These are phyloP conservation scores for Debaryomyces subglobosus DNA, from an alignment of 1,139 yeast species.

Conservation along the genomic window DNA sequence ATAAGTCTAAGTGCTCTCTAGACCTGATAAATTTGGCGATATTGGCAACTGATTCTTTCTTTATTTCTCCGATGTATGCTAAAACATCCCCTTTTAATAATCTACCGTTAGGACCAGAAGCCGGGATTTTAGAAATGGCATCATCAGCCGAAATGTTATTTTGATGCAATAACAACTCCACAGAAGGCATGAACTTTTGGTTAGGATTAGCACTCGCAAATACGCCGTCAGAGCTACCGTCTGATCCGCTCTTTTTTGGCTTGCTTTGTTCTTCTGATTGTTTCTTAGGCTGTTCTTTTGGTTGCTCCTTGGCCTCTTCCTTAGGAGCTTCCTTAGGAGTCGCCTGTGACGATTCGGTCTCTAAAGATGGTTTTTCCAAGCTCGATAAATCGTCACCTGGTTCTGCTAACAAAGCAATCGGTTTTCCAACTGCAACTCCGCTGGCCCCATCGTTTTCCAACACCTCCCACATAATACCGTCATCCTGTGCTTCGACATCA, in stretches of 20 bases:
- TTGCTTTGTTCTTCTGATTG: constrained; percentile 17
- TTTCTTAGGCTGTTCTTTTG: constrained; percentile 7
- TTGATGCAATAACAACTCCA: constrained; percentile 61
- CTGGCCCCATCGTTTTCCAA: constrained; percentile 70
- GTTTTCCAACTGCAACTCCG: constrained; percentile 81
- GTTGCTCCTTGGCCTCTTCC: constrained; percentile 9
- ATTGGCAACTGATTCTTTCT: constrained; percentile 52
- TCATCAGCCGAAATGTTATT: constrained; percentile 67
- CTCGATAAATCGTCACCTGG: constrained; percentile 77
- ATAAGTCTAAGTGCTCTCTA: constrained; percentile 72
- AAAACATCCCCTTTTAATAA: constrained; percentile 88
- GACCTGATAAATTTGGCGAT: constrained; percentile 61
- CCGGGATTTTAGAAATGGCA: constrained; percentile 70
- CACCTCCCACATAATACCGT: constrained; percentile 85
- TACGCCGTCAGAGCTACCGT: constrained; percentile 19
- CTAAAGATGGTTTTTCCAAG: constrained; percentile 59
- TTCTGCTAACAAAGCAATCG: constrained; percentile 89
- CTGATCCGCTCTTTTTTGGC: constrained; percentile 15
- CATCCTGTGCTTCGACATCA: constrained; percentile 92
- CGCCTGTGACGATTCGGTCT: constrained; percentile 21
- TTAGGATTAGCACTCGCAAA: constrained; percentile 56
- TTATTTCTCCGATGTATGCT: constrained; percentile 76
- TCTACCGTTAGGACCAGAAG: constrained; percentile 90
- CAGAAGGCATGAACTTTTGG: constrained; percentile 82
- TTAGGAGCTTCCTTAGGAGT: constrained; percentile 15